phyloP scores from a whole-genome alignment of 768 basidiomycete genomes.

The Lentinula boryana region DNA sequence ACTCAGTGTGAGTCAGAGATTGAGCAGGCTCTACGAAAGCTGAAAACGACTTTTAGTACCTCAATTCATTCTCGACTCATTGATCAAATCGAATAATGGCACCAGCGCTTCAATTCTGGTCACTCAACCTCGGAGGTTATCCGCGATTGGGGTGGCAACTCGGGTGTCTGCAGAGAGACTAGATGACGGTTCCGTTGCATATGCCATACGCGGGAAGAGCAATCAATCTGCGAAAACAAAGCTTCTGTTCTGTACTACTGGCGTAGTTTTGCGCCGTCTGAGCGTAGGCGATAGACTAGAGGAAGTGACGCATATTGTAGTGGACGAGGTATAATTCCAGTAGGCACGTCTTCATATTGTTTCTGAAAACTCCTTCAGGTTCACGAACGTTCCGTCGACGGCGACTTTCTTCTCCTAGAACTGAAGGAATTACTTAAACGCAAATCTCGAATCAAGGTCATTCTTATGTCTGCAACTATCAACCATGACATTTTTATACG shows the following conservation, averaged over 20 bases:
- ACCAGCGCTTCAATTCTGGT: constrained; percentile 70
- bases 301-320: constrained; percentile 76
- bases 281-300: constrained; percentile 66
- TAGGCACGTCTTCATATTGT: background rate
- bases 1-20: constrained; percentile 56
- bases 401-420: constrained; percentile 84
- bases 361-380: constrained; percentile 40
- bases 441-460: constrained; percentile 65
- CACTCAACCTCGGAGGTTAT: constrained; percentile 86
- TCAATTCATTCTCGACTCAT: constrained; percentile 83
- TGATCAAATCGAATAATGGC: constrained; percentile 58
- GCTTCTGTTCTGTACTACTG: constrained; percentile 88
- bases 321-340: constrained; percentile 67
- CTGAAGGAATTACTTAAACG: constrained; percentile 66
- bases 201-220: constrained; percentile 84
- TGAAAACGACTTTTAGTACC: constrained; percentile 47
- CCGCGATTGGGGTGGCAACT: constrained; percentile 83
- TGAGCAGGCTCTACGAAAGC: background rate
- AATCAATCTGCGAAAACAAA: constrained; percentile 63
- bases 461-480: constrained; percentile 95
- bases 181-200: constrained; percentile 78
- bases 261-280: constrained; percentile 80
- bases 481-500: constrained; percentile 80
- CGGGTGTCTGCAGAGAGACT: constrained; percentile 80
- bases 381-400: constrained; percentile 88